Evolutionary conservation across 1,139 yeast species (phyloP), one percentile per base, ranked within the genome.

Genomic region (Hyphopichia wangnamkhiaoensis): DNA sequence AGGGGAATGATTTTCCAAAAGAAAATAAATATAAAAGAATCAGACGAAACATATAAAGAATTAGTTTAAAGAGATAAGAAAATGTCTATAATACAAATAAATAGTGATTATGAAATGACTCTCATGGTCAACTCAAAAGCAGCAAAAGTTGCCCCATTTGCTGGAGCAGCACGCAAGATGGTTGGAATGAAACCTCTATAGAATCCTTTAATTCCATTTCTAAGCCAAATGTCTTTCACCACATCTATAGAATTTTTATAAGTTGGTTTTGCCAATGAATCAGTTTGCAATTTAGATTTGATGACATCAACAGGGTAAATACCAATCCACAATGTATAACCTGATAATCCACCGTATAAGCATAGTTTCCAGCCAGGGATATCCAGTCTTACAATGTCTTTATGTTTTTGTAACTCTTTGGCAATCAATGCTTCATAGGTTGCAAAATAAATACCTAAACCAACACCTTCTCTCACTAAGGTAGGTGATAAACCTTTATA

Each of bases 71-170:
- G 10, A 10, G 5, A 19, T n/a, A 19, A 32, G 12, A n/a, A 8
- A 24, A 26, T 3, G 30, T 25, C 7, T 33, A 24, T 25, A 25
- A 26, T 23, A 17, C 15, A 29, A 14, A 29, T 13, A 29, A 23
- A 33, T 13, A 26, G 14, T 27, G 19, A 24, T 20, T 30, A 35
- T n/a, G 37, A 23, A 44, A 78, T 54, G 29, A 77, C 59, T 63
- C 94, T 79, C 85, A 89, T 85, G 5, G 95, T 84, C 39, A 86
- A 62, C 64, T 91, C 98, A 58, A 91, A 91, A 9, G 94, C 89
- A 38, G 89, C 87, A 66, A 91, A 91, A 1, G 98, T 91, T 23
- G 95, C 95, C 37, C 96, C 98, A 57, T 91, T 91, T 14, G 95
- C 98, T 3, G 98, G 98, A 2, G 96, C 96, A 38, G 98, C 97